phyloP scores from a whole-genome alignment of 306 rosid genomes.

The Neltuma alba region DNA sequence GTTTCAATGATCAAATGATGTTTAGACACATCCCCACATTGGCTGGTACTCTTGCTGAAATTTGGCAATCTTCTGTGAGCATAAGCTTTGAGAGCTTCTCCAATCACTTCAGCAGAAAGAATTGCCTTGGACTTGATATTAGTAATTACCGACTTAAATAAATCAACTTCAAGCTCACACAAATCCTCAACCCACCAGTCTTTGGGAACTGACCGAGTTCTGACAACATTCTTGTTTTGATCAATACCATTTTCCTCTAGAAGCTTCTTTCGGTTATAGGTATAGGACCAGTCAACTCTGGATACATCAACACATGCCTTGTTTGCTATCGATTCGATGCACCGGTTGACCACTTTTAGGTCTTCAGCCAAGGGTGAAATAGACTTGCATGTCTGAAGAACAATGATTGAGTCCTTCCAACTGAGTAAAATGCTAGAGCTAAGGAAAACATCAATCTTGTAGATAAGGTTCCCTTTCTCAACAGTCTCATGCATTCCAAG shows the following conservation, averaged over 20 bases:
- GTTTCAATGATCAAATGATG: conserved; percentile 57
- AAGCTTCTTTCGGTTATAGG: conserved; percentile 85
- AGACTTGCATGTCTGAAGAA: conserved; percentile 81
- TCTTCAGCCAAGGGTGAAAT: conserved; percentile 71
- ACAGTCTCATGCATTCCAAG: conserved; percentile 83
- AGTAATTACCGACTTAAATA: conserved; percentile 64
- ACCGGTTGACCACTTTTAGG: conserved; percentile 69
- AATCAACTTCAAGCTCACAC: conserved; percentile 90
- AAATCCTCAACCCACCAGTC: conserved; percentile 99
- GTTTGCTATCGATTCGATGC: conserved; percentile 74
- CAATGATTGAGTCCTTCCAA: conserved; percentile 98
- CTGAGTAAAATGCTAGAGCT: conserved; percentile 86
- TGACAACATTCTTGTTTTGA: conserved; percentile 59
- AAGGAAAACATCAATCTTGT: conserved; percentile 95
- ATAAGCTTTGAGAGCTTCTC: conserved; percentile 91
- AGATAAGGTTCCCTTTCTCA: conserved; percentile 92
- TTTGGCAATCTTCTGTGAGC: conserved; percentile 82
- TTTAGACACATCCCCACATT: conserved; percentile 59
- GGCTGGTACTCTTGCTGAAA: conserved; percentile 79
- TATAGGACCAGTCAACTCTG: conserved; percentile 92
- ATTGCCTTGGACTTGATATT: conserved; percentile 59
- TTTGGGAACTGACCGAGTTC: conserved; percentile 75
- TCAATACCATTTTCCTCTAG: conserved; percentile 76
- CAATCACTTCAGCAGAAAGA: conserved; percentile 72
- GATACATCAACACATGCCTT: conserved; percentile 84